A percentile compares a stretch with the other conserved stretches of the same genome.
phyloP scores from a whole-genome alignment of 768 basidiomycete genomes.

The Rhodotorula diobovata region DNA sequence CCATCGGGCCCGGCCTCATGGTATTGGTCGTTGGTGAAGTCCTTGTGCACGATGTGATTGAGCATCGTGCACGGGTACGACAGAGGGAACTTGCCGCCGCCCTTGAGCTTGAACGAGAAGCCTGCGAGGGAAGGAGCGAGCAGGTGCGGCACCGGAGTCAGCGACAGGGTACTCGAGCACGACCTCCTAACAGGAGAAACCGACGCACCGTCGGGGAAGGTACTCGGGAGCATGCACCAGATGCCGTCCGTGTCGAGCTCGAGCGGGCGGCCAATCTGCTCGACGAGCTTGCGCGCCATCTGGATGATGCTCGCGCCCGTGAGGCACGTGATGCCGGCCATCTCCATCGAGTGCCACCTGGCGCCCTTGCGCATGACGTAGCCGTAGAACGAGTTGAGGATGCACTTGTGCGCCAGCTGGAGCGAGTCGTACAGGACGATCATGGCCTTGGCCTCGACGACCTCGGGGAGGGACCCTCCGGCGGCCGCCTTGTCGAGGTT shows the following conservation, averaged over 20 bases:
- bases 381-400: slow-evolving; percentile 98
- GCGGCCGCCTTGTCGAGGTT: slow-evolving; percentile 72
- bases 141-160: neutral
- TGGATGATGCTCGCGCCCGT: slow-evolving; percentile 98
- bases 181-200: no score
- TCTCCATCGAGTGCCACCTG: slow-evolving; percentile 99
- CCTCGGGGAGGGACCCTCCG: slow-evolving; percentile 70
- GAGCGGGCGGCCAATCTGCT: slow-evolving; percentile 93
- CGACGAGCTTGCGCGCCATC: slow-evolving; percentile 94
- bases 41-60: slow-evolving; percentile 90
- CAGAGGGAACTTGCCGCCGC: slow-evolving; percentile 79
- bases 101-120: slow-evolving; percentile 85
- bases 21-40: slow-evolving; percentile 97
- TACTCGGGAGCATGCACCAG: slow-evolving; percentile 98
- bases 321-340: slow-evolving; percentile 98
- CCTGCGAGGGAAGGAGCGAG: slow-evolving; percentile 49
- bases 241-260: slow-evolving; percentile 99
- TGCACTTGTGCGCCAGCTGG: slow-evolving; percentile 98
- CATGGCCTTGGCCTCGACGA: slow-evolving; percentile 98
- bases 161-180: neutral
- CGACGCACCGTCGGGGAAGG: slow-evolving; percentile 72
- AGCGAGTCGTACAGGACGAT: slow-evolving; percentile 97
- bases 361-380: slow-evolving; percentile 99
- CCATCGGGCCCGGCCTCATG: slow-evolving; percentile 79
- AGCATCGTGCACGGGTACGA: slow-evolving; percentile 99